A percentile compares a stretch with the other conserved stretches of the same genome.
Conservation (phyloP, 495 filamentous ascomycete species). For the Penicillium taxi region DNA sequence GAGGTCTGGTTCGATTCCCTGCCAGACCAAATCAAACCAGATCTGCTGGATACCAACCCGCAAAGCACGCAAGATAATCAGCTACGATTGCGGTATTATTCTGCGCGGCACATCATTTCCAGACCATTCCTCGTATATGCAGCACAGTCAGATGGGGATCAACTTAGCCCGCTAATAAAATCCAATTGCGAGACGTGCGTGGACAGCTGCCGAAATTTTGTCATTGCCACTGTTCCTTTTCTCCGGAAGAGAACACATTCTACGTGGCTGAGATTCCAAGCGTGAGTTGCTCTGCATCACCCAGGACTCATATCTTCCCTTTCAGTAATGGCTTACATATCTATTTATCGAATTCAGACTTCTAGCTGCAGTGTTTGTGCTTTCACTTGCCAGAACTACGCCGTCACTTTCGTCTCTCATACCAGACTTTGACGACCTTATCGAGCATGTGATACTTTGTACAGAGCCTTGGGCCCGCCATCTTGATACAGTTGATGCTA, state of each 20-base stretch:
- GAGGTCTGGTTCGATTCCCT: constrained; percentile 10
- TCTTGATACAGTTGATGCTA: constrained; percentile 12
- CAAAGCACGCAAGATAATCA: constrained; percentile 9
- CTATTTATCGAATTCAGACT: constrained; percentile 5
- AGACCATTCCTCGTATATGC: constrained; percentile 14
- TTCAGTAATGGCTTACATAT: not conserved
- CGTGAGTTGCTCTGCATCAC: constrained; percentile 2
- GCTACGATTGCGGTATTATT: constrained; percentile 13
- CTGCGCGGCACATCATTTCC: constrained; percentile 14
- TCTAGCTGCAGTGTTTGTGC: constrained; percentile 13
- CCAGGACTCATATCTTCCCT: not conserved
- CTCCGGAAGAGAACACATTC: constrained; percentile 11
- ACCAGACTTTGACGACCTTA: constrained; percentile 12
- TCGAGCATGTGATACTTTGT: constrained; percentile 6
- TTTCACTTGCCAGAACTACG: constrained; percentile 13
- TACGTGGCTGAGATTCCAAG: constrained; percentile 13
- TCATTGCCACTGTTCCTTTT: constrained; percentile 6
- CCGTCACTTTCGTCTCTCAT: constrained; percentile 10
- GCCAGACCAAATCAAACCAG: constrained; percentile 8
- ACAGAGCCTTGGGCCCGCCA: constrained; percentile 11
- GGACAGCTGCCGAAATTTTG: constrained; percentile 13
- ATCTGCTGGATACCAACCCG: constrained; percentile 4
- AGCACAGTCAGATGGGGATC: constrained; percentile 2
- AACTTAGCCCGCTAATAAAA: constrained; percentile 7
- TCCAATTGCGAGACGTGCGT: constrained; percentile 13